These are phyloP conservation scores for Fusarium sp. DNA, from an alignment of 2,329 filamentous ascomycete species.

Conservation along the genomic window DNA sequence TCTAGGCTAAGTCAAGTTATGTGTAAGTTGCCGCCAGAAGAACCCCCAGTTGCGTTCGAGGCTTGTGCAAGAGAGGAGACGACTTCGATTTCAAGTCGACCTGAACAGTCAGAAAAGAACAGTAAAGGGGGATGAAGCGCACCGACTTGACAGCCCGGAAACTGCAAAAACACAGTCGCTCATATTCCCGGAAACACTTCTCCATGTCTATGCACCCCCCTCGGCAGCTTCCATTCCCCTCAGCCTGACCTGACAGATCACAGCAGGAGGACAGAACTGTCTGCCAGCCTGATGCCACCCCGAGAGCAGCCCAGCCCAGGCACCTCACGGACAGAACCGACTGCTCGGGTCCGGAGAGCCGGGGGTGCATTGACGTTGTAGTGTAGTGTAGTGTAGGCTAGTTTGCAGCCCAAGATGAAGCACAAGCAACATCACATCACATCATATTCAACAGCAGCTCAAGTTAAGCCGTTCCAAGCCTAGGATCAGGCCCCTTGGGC, in stretches of 20 bases:
- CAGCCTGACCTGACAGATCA: not conserved
- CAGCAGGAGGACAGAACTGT: not conserved
- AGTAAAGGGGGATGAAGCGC: not conserved
- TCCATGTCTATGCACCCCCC: not conserved
- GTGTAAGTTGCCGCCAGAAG: constrained; percentile 33
- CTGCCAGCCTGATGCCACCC: constrained; percentile 12
- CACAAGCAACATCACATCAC: not conserved
- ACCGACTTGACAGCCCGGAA: not conserved
- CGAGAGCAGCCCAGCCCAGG: constrained; percentile 12
- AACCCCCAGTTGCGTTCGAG: constrained; percentile 7
- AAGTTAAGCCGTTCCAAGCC: constrained; percentile 34
- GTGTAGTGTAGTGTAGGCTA: not conserved
- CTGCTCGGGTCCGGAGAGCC: constrained; percentile 40
- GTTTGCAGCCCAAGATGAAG: not conserved
- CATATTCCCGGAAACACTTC: not conserved
- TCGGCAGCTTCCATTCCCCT: not conserved
- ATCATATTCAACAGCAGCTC: not conserved
- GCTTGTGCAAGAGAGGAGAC: constrained; percentile 2
- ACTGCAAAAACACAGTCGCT: not conserved
- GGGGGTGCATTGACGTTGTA: constrained; percentile 7
- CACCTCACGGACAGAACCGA: constrained; percentile 33
- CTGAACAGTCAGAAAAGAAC: not conserved
- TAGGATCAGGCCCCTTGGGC: not conserved
- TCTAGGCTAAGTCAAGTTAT: constrained; percentile 5
- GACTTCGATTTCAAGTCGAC: constrained; percentile 5